Evolutionary conservation across 2,329 filamentous ascomycete genomes (phyloP).

Genomic region (Ceratocystis smalleyi): DNA sequence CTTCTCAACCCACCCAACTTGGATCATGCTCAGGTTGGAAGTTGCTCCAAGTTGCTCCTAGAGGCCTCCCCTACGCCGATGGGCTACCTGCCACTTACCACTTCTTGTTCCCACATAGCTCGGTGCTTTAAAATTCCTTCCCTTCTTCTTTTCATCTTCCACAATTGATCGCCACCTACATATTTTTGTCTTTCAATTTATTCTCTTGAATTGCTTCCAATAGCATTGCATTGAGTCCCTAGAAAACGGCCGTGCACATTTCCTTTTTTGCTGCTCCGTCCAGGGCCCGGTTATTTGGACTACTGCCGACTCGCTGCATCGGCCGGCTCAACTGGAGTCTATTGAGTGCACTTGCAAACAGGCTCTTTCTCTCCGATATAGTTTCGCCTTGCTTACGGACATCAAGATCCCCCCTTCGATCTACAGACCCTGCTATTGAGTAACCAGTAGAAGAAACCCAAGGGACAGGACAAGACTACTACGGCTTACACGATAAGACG

Average conservation of each 20-base stretch:
- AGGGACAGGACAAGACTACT: not conserved
- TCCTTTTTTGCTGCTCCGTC: not conserved
- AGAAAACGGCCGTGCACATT: not conserved
- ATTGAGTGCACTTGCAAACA: not conserved
- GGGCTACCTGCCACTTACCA: not conserved
- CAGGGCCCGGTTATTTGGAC: not conserved
- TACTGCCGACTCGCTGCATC: not conserved
- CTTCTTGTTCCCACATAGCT: not conserved
- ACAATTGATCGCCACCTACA: too few species aligned
- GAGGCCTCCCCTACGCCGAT: not conserved
- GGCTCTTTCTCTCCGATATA: not conserved
- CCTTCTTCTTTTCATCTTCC: not conserved
- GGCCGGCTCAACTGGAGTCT: not conserved
- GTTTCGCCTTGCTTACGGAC: not conserved
- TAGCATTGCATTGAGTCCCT: too few species aligned
- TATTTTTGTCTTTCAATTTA: not conserved
- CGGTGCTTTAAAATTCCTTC: not conserved
- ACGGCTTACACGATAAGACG: constrained; percentile 7
- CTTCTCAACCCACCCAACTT: not conserved
- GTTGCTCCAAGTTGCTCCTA: not conserved
- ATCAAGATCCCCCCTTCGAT: not conserved
- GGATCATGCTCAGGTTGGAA: not conserved
- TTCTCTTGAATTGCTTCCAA: not conserved
- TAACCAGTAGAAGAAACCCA: not conserved
- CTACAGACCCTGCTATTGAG: not conserved